Evolutionary conservation across 805 yeast species (phyloP).

Genomic region (Sugiyamaella smithiae): DNA sequence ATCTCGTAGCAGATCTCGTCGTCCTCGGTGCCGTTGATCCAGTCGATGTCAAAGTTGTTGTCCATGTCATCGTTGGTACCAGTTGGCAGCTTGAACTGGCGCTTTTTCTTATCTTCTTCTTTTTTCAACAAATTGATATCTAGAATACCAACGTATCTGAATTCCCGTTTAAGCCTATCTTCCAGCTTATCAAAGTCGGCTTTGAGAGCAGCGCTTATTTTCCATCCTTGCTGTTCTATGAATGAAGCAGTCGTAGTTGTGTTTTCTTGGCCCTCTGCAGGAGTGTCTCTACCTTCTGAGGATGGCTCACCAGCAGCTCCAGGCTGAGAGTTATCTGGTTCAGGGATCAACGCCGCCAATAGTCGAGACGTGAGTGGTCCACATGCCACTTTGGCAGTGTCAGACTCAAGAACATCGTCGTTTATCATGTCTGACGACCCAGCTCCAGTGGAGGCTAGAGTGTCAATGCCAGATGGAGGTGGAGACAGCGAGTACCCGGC

Average conservation of each 20-base stretch:
- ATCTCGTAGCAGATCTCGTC: constrained; percentile 90
- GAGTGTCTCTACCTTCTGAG: constrained; percentile 19
- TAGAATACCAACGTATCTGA: constrained; percentile 85
- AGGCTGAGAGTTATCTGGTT: constrained; percentile 17
- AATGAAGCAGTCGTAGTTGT: constrained; percentile 4
- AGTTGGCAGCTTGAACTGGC: constrained; percentile 21
- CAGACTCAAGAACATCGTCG: constrained; percentile 66
- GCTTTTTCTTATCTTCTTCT: constrained; percentile 32
- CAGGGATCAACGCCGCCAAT: constrained; percentile 67
- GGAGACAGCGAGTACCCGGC: constrained; percentile 40
- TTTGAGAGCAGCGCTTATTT: constrained; percentile 40
- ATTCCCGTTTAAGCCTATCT: constrained; percentile 81
- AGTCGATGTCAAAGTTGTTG: constrained; percentile 51
- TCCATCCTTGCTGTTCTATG: constrained; percentile 40
- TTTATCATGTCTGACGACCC: constrained; percentile 42
- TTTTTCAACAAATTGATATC: constrained; percentile 32
- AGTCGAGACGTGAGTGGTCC: constrained; percentile 89
- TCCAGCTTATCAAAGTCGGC: constrained; percentile 79
- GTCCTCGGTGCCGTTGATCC: constrained; percentile 82
- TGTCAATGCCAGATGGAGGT: constrained; percentile 31
- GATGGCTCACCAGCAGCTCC: constrained; percentile 37
- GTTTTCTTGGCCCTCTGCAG: constrained; percentile 14
- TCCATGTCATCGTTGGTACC: constrained; percentile 19
- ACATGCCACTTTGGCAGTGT: constrained; percentile 61
- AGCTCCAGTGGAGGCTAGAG: constrained; percentile 13